These are phyloP conservation scores for Lichenothelia convexa DNA, from an alignment of 495 filamentous ascomycete genomes.

Conservation along the genomic window DNA sequence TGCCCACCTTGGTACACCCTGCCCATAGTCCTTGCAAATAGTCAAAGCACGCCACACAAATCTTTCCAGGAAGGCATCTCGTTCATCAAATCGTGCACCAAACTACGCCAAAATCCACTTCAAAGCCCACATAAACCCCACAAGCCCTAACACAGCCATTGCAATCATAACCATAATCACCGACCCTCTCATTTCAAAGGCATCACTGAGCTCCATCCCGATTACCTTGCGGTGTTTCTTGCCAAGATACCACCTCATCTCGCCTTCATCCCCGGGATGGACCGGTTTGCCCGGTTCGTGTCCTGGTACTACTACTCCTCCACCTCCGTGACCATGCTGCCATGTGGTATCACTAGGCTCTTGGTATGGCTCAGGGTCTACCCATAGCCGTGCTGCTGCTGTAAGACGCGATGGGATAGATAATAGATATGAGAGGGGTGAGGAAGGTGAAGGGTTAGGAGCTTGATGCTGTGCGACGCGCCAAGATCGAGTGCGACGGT, in stretches of 20 bases:
- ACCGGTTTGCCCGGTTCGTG: not conserved
- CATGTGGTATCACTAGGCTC: constrained; percentile 10
- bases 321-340: constrained; percentile 1
- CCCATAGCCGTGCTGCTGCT: too few species aligned
- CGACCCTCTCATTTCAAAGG: constrained; percentile 17
- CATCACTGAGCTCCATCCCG: constrained; percentile 17
- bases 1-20: too few species aligned
- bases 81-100: too few species aligned
- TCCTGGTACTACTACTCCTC: too few species aligned
- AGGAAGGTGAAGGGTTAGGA: too few species aligned
- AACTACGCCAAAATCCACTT: constrained; percentile 7
- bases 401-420: too few species aligned
- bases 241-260: constrained; percentile 13
- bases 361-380: constrained; percentile 21
- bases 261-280: not conserved
- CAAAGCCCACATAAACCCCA: constrained; percentile 5
- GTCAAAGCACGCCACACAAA: too few species aligned
- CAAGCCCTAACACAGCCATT: constrained; percentile 6
- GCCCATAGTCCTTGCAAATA: too few species aligned
- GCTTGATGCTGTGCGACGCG: too few species aligned
- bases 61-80: too few species aligned
- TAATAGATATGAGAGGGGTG: too few species aligned
- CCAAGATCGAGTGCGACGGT: too few species aligned
- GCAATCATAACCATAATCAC: constrained; percentile 8
- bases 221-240: constrained; percentile 21